Percentiles rank a stretch among this genome's conserved stretches.
Evolutionary conservation across 2,329 filamentous ascomycete genomes (phyloP).

Genomic region (Colletotrichum musicola): DNA sequence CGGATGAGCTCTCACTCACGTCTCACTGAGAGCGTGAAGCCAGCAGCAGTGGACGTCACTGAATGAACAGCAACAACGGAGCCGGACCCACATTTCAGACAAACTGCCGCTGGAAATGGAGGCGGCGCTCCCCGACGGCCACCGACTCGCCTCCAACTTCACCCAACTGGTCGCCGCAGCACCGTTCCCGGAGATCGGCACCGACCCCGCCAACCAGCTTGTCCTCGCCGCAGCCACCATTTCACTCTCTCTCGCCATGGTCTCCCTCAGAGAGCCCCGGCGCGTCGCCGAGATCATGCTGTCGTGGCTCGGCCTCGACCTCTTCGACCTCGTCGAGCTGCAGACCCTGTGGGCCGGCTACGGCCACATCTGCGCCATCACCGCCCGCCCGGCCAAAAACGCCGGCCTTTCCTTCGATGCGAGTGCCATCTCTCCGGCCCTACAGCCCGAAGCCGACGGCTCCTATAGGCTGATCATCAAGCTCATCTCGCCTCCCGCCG

Average conservation of each 20-base stretch:
- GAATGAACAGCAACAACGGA: too few relatives aligned
- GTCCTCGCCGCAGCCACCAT: not conserved
- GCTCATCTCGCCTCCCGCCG: constrained; percentile 67
- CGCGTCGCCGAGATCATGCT: constrained; percentile 56
- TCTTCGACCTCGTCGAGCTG: constrained; percentile 53
- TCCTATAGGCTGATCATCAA: constrained; percentile 67
- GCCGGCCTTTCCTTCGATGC: not conserved
- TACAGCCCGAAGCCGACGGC: constrained; percentile 35
- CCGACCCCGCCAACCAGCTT: constrained; percentile 3
- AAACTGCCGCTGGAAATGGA: constrained; percentile 28
- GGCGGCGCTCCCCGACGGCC: constrained; percentile 2
- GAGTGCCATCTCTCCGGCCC: constrained; percentile 36
- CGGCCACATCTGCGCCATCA: constrained; percentile 68
- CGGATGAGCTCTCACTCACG: not conserved
- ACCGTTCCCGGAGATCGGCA: not conserved
- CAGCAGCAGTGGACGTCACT: too few relatives aligned
- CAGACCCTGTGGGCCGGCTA: constrained; percentile 66
- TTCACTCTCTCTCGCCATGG: constrained; percentile 12
- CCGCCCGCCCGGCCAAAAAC: constrained; percentile 50
- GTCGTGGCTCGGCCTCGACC: constrained; percentile 53
- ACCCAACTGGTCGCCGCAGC: constrained; percentile 21
- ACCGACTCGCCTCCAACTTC: constrained; percentile 23
- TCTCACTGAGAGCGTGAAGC: not conserved
- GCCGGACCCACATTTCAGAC: constrained; percentile 15
- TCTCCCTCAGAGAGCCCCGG: constrained; percentile 42